phyloP scores from a whole-genome alignment of 257 asterid genomes.

The Henckelia pumila region DNA sequence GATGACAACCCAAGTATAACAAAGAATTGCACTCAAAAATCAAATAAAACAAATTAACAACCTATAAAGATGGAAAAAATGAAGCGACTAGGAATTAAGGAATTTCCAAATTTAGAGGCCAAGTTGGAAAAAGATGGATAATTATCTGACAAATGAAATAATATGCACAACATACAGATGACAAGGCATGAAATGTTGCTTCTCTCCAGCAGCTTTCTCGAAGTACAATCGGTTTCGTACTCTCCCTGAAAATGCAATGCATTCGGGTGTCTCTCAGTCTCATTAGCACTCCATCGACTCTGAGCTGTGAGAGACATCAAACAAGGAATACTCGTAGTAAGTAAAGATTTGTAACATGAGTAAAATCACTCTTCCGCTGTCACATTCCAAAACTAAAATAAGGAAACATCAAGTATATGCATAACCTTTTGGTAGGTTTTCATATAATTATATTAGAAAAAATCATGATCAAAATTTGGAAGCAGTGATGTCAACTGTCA shows the following conservation, averaged over 20 bases:
- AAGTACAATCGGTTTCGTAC: slow-evolving; percentile 57
- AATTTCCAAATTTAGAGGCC: slow-evolving; percentile 15
- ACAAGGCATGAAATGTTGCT: slow-evolving; percentile 62
- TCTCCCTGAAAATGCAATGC: slow-evolving; percentile 65
- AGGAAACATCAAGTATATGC: slow-evolving; percentile 8
- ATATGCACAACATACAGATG: slow-evolving; percentile 50
- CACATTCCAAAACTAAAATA: slow-evolving; percentile 17
- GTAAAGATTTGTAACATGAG: slow-evolving; percentile 20
- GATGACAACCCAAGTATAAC: background rate
- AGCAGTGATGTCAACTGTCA: slow-evolving; percentile 8
- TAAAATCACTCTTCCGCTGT: slow-evolving; percentile 12
- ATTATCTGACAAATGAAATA: slow-evolving; percentile 4
- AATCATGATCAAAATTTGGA: background rate
- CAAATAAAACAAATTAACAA: too few relatives aligned
- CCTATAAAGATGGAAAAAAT: slow-evolving; percentile 2
- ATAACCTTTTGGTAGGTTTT: background rate
- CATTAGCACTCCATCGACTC: slow-evolving; percentile 98
- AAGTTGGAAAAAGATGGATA: slow-evolving; percentile 7
- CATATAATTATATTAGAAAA: background rate
- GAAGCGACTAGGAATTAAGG: background rate
- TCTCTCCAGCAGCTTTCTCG: slow-evolving; percentile 95
- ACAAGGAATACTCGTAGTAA: slow-evolving; percentile 25
- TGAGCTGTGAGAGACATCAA: slow-evolving; percentile 59
- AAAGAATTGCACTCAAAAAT: background rate
- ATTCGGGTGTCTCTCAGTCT: slow-evolving; percentile 96